These are phyloP conservation scores for Epichloe uncinata DNA, from an alignment of 2,329 filamentous ascomycete genomes.

Conservation along the genomic window DNA sequence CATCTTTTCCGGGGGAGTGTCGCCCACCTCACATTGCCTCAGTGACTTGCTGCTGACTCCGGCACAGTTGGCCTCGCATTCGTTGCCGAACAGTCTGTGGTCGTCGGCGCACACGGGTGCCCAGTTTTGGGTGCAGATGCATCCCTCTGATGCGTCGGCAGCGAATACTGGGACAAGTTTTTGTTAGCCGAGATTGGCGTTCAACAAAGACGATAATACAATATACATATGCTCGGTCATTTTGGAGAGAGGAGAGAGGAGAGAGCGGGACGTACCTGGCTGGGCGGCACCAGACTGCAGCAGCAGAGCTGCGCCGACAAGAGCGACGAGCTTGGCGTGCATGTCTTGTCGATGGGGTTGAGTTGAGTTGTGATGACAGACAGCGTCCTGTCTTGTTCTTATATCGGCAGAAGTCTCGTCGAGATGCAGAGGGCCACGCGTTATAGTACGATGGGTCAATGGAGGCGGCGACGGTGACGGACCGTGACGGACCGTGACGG, in stretches of 20 bases:
- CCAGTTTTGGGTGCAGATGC: not conserved
- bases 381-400: not conserved
- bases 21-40: not conserved
- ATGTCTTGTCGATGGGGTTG: conserved; percentile 27
- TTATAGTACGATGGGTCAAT: too few relatives aligned
- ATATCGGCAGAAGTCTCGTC: too few relatives aligned
- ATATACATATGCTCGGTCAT: too few relatives aligned
- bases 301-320: conserved; percentile 38
- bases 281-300: conserved; percentile 57
- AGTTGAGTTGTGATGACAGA: not conserved
- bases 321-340: conserved; percentile 54
- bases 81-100: not conserved
- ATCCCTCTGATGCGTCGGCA: not conserved
- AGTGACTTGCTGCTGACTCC: not conserved
- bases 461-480: too few relatives aligned
- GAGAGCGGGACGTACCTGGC: conserved; percentile 26
- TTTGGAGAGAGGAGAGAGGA: too few relatives aligned
- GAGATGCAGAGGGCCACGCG: too few relatives aligned
- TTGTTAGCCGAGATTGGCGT: too few relatives aligned
- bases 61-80: not conserved
- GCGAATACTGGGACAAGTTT: too few relatives aligned
- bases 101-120: not conserved
- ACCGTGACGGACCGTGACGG: too few relatives aligned
- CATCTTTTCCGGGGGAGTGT: too few relatives aligned
- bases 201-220: not conserved